These are phyloP conservation scores for Candida glucosophila DNA, from an alignment of 1,139 yeast genomes.

Conservation along the genomic window DNA sequence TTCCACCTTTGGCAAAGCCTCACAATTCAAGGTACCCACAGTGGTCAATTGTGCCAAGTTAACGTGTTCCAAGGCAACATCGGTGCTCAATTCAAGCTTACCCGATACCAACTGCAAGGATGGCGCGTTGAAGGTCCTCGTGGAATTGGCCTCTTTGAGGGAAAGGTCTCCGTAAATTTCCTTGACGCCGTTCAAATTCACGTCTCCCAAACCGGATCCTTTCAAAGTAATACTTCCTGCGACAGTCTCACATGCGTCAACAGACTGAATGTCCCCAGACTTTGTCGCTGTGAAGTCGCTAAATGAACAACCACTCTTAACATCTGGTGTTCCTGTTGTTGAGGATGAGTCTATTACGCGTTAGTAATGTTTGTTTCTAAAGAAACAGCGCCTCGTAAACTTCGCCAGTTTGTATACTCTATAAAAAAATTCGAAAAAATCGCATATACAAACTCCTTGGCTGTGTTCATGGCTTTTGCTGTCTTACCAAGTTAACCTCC, in stretches of 20 bases:
- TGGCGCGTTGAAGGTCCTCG: constrained; percentile 25
- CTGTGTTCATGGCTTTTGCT: no score
- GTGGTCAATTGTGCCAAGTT: constrained; percentile 27
- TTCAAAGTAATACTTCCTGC: constrained; percentile 32
- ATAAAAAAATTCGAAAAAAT: no score
- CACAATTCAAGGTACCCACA: constrained; percentile 24
- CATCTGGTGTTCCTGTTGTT: constrained; percentile 30
- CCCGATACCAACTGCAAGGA: constrained; percentile 28
- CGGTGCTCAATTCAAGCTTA: constrained; percentile 26
- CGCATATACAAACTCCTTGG: no score
- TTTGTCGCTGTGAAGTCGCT: constrained; percentile 32
- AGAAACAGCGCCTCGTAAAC: no score
- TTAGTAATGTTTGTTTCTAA: no score
- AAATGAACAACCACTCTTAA: constrained; percentile 24
- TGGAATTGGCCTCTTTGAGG: constrained; percentile 34
- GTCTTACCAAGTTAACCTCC: no score
- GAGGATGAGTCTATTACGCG: constrained; percentile 38
- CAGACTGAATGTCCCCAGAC: constrained; percentile 24
- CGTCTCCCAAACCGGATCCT: constrained; percentile 26
- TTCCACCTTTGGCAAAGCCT: constrained; percentile 38
- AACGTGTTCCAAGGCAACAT: constrained; percentile 33
- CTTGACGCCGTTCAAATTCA: constrained; percentile 27
- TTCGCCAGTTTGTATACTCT: no score
- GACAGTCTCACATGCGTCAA: constrained; percentile 34
- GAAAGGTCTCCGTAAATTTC: constrained; percentile 26